Conservation (phyloP, 805 yeast genomes). For the Sugiyamaella qingdaonensis region DNA sequence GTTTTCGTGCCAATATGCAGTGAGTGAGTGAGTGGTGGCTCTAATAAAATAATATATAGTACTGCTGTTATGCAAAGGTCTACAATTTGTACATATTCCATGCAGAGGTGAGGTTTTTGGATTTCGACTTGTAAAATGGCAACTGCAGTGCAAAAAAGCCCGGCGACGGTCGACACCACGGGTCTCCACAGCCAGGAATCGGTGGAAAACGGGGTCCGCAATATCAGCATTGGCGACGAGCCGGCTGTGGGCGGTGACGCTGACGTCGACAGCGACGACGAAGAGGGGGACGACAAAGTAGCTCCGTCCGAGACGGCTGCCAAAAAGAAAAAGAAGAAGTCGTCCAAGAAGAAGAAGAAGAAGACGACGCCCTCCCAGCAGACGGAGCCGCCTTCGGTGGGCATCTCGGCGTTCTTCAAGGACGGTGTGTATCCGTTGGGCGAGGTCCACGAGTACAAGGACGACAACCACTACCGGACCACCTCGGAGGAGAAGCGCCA, state of each 20-base stretch:
- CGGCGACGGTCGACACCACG: neutral
- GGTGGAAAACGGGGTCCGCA: neutral
- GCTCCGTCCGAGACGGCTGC: slow-evolving; percentile 25
- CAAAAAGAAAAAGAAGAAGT: slow-evolving; percentile 45
- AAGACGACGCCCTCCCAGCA: slow-evolving; percentile 48
- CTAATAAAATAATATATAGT: too few species aligned
- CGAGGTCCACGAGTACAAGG: slow-evolving; percentile 73
- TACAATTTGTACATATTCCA: too few species aligned
- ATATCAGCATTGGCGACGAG: neutral
- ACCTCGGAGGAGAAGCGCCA: slow-evolving; percentile 86
- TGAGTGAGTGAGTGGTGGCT: too few species aligned
- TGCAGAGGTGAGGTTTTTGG: too few species aligned
- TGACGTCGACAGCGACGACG: slow-evolving; percentile 34
- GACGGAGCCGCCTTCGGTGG: slow-evolving; percentile 48
- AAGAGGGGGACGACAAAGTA: slow-evolving; percentile 28
- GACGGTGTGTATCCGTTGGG: slow-evolving; percentile 81
- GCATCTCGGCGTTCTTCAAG: slow-evolving; percentile 64
- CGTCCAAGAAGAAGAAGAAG: slow-evolving; percentile 42
- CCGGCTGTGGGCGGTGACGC: slow-evolving; percentile 15
- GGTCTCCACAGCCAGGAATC: neutral
- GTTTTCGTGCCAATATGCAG: too few species aligned
- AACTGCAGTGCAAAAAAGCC: neutral
- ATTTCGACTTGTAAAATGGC: neutral
- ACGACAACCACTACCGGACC: slow-evolving; percentile 64
- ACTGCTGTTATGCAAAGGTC: too few species aligned